Evolutionary conservation across 2,329 filamentous ascomycete genomes (phyloP), one percentile per base, ranked within the genome.

Genomic region (Colletotrichum kahawae): DNA sequence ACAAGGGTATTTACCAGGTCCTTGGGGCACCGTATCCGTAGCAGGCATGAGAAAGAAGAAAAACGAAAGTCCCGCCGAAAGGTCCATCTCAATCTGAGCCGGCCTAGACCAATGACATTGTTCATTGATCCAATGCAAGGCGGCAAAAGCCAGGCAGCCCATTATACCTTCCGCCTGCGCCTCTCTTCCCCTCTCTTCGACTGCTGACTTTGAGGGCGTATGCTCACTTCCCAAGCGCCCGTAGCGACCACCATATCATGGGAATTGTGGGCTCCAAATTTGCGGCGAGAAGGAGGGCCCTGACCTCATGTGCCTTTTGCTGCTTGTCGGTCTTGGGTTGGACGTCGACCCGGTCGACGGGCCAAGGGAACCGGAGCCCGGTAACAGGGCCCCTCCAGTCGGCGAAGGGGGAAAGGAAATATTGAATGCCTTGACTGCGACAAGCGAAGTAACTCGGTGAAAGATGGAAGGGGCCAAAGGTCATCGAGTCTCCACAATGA

Each of bases 311-410:
- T 43, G 38, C 16, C n/a, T 24, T 27, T 29, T 18, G 24, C 16
- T 65, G 56, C 54, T 60, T 51, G 72, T 71, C 64, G 69, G 68
- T 57, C 54, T 75, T 69, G 72, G 72, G 63, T 67, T 60, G 43
- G 27, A 67, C 63, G 27, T 54, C 38, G 27, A 67, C 72, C 72
- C 56, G 68, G 72, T 71, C 62, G 56, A 71, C 68, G 62, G 72
- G 54, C 33, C 43, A 67, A 63, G 33, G 72, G n/a, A 75, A 63
- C 68, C 72, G 72, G 54, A 67, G 63, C 62, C 68, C 62, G 72
- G 36, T 38, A 67, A 43, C 62, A 67, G 16, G 68, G 60, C 18
- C 36, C 66, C 29, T 43, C n/a, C 13, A 38, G 12, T 16, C 33
- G 34, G 27, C 14, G 36, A 33, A 38, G 9, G 36, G 54, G 43